A percentile compares a stretch with the other conserved stretches of the same genome.
These are phyloP conservation scores for Blastocystis sp. DNA, from an alignment of 352 stramenopile genomes.

Conservation along the genomic window DNA sequence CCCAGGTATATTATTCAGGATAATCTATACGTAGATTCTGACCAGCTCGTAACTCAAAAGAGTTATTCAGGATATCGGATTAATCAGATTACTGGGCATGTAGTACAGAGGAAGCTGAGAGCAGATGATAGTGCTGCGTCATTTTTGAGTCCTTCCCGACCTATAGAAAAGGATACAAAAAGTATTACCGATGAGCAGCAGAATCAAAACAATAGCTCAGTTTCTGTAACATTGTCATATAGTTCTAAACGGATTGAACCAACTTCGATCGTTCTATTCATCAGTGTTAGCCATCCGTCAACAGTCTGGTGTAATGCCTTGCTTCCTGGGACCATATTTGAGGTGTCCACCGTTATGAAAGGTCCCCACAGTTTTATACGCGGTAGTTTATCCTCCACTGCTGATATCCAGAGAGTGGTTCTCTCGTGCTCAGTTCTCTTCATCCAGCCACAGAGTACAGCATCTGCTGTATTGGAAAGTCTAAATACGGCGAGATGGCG, in stretches of 20 bases:
- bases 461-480: not conserved
- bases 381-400: no score
- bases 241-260: not conserved
- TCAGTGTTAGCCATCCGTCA: not conserved
- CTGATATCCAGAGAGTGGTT: no score
- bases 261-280: not conserved
- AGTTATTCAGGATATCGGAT: no score
- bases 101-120: no score
- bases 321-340: not conserved
- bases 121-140: no score
- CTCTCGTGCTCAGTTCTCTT: not conserved
- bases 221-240: not conserved
- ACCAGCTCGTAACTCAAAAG: no score
- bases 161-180: not conserved
- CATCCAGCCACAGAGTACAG: not conserved
- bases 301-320: constrained; percentile 7
- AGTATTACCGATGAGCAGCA: not conserved
- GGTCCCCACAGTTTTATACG: no score
- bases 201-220: not conserved
- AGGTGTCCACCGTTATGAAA: no score
- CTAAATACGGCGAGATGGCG: not conserved
- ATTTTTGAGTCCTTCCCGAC: no score
- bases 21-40: no score
- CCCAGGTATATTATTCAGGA: no score
- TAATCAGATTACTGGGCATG: no score